These are phyloP conservation scores for Angophora floribunda DNA, from an alignment of 345 rosid species.

Conservation along the genomic window DNA sequence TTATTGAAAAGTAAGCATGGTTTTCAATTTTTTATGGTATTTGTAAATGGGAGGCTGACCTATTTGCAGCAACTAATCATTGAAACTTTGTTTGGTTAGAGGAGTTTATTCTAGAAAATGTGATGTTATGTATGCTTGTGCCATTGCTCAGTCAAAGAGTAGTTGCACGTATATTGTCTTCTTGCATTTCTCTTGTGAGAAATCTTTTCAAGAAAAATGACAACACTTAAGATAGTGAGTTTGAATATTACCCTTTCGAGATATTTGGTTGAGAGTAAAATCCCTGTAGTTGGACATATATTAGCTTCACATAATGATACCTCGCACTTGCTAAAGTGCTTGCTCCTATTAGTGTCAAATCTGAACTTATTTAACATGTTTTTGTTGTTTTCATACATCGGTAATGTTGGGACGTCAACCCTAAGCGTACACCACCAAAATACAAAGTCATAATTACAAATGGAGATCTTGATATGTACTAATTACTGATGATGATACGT, in stretches of 20 bases:
- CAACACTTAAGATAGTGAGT: neutral
- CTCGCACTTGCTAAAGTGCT: neutral
- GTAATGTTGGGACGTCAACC: neutral
- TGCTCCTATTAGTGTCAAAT: rapidly evolving
- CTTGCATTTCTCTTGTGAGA: neutral
- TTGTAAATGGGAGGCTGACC: neutral
- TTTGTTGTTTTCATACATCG: neutral
- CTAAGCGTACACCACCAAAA: neutral
- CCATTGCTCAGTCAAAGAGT: neutral
- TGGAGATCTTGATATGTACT: neutral
- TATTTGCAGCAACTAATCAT: neutral
- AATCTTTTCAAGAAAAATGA: neutral
- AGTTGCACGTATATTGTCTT: neutral
- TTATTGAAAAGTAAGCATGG: no score
- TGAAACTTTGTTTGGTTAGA: neutral
- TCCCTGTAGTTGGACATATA: neutral
- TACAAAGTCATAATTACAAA: neutral
- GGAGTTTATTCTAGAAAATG: neutral
- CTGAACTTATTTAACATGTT: no score
- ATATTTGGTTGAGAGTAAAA: neutral
- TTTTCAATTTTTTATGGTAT: no score
- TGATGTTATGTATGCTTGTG: neutral
- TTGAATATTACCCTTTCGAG: neutral
- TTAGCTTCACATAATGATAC: neutral
- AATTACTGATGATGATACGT: neutral